Conservation (phyloP, 768 basidiomycete species). For the Epithele typhae region DNA sequence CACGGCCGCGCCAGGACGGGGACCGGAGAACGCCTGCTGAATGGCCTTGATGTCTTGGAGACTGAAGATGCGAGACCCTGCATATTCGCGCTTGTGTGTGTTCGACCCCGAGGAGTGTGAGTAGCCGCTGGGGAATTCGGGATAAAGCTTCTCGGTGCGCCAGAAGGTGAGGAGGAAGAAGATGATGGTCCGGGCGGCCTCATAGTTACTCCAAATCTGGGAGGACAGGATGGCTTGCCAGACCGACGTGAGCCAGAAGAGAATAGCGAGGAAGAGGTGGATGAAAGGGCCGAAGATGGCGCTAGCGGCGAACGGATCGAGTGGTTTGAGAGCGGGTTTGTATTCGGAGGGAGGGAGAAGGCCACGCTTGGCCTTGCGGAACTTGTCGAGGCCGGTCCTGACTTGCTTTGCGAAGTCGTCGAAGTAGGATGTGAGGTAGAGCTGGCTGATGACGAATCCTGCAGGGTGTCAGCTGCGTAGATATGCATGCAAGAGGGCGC, state of each 20-base stretch:
- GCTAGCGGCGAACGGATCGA: conserved; percentile 14
- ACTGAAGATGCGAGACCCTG: conserved; percentile 18
- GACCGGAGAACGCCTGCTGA: conserved; percentile 22
- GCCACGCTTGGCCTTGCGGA: conserved; percentile 11
- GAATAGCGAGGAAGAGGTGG: conserved; percentile 8
- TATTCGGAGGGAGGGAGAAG: conserved; percentile 18
- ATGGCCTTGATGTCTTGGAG: conserved; percentile 19
- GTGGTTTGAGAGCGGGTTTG: conserved; percentile 8
- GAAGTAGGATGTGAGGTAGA: conserved; percentile 21
- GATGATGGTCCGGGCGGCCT: conserved; percentile 7
- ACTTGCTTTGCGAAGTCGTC: conserved; percentile 17
- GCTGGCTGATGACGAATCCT: conserved; percentile 22
- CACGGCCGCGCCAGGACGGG: conserved; percentile 12
- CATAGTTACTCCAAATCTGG: conserved; percentile 16
- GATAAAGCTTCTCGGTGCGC: conserved; percentile 22
- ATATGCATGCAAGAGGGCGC: not conserved
- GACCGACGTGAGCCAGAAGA: conserved; percentile 15
- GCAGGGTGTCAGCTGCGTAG: not conserved
- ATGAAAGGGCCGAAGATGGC: conserved; percentile 11
- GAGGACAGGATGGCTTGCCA: conserved; percentile 4
- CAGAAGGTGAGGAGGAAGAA: conserved; percentile 20
- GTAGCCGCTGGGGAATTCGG: conserved; percentile 9
- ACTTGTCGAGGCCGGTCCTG: conserved; percentile 4
- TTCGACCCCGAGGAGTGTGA: too few relatives aligned
- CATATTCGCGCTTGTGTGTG: conserved; percentile 11